Evolutionary conservation across 495 filamentous ascomycete species (phyloP), one percentile per base, ranked within the genome.

Genomic region (Xylaria telfairii): DNA sequence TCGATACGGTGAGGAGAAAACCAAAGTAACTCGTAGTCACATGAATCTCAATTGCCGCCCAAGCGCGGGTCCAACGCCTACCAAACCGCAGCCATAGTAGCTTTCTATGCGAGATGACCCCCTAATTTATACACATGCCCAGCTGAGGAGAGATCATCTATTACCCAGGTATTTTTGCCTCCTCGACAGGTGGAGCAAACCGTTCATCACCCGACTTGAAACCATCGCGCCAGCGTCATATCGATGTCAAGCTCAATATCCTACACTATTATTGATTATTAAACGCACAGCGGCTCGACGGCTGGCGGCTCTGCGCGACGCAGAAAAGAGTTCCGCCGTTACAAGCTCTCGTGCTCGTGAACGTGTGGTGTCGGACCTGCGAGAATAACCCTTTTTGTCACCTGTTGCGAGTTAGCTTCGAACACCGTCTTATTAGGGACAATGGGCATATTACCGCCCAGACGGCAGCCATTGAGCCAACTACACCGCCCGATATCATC

Each of bases 401-500:
- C 82, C 89, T 91, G 71, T 49, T 68, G 46, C 5, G 19, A 5
- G 70, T 78, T 73, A 67, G 76, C 24, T 62, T 26, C 42, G 26
- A 39, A 69, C 2, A 61, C 47, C 42, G 34, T 37, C n/a, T 37
- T 5, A 61, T 13, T 44, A 21, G 62, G 9, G 49, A n/a, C 39
- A 41, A n/a, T 39, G 17, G 15, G 32, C 54, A 69, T 89, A 92
- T 76, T 90, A 98, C 94, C 74, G 93, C 89, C 96, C 96, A 99
- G 63, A 81, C 87, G 67, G 93, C 95, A 41, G 96, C 96, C 67
- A 93, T 87, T 19, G 88, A 85, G 49, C 91, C 96, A 69, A 98
- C 94, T 62, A 99, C 89, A 71, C 91, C 91, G 44, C 93, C 92
- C 37, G 93, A 96, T 75, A 97, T 96, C 86, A 93, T 83, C 94